Conservation (phyloP, 2,329 filamentous ascomycete species). For the Botryosphaeria agaves region DNA sequence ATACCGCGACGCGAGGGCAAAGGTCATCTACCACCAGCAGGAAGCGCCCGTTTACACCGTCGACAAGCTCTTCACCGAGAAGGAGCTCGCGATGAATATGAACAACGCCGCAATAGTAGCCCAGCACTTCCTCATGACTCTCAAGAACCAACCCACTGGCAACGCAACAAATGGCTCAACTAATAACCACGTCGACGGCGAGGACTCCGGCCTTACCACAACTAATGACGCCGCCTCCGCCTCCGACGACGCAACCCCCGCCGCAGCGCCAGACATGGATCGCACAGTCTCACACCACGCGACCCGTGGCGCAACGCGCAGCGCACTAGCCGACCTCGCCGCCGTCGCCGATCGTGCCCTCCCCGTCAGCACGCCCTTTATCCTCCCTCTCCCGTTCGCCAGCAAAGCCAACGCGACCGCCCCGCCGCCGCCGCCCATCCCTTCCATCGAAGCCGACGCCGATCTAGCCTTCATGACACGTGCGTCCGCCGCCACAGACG, state of each 20-base stretch:
- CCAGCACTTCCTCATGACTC: constrained; percentile 35
- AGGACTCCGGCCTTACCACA: constrained; percentile 7
- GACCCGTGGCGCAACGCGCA: constrained; percentile 31
- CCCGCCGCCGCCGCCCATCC: constrained; percentile 25
- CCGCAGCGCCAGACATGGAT: constrained; percentile 38
- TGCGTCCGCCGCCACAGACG: constrained; percentile 16
- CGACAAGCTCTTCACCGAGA: constrained; percentile 48
- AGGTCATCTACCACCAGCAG: constrained; percentile 35
- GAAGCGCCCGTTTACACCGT: constrained; percentile 42
- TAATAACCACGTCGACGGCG: neutral
- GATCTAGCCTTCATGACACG: constrained; percentile 30
- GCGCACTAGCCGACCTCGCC: constrained; percentile 32
- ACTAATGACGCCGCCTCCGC: constrained; percentile 19
- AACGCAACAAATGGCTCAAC: neutral
- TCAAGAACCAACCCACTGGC: constrained; percentile 8
- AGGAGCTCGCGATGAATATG: constrained; percentile 44
- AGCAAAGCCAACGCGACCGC: constrained; percentile 29
- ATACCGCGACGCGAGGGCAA: constrained; percentile 34
- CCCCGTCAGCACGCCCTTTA: constrained; percentile 20
- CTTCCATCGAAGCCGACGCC: constrained; percentile 25
- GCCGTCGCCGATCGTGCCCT: constrained; percentile 19
- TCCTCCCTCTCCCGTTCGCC: constrained; percentile 27
- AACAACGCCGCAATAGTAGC: constrained; percentile 43
- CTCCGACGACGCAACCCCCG: constrained; percentile 17
- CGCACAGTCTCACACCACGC: constrained; percentile 40